Base-by-base conservation (phyloP, 2,329 filamentous ascomycete species). In the Hypoxylon sp. region DNA sequence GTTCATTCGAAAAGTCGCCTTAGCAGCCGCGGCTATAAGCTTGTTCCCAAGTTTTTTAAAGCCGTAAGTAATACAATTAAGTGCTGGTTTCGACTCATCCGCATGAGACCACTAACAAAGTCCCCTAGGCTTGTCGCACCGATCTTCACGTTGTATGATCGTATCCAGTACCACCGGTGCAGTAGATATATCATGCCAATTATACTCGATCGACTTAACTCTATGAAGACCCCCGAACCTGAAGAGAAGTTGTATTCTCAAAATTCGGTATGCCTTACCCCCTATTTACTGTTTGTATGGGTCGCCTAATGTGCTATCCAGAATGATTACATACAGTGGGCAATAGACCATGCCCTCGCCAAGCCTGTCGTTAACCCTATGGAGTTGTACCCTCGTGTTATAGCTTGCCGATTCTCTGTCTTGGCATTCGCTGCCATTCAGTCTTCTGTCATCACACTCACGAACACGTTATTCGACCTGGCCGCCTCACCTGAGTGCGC, bases 311-410 rank as follows among this genome's bases (percentile, higher is more conserved):
- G 8, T 11, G 16, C 29, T 14, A 27, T 12, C 34, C 29, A 75
- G 74, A 76, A 78, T 56, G 79, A 81, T 65, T 81, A 80, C 61
- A 70, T 81, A 9, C 76, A 80, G 68, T 81, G 79, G 79, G 76
- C 75, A 0, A 76, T 81, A 19, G 68, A 74, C 51, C 77, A 81
- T 61, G 78, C 78, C 11, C 63, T 75, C 11, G 62, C 69, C 9
- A 75, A 77, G 57, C 65, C 68, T 4, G 19, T 52, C 8, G 37
- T 67, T 45, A 71, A 78, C 61, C 71, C 72, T 6, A 48, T 56
- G n/a, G 73, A 78, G 47, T 70, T 76, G 16, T 71, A 74, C 3
- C 66, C 75, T 2, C 70, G 73, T 19, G 73, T 80, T 30, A 78
- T 79, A 61, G 67, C 77, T 7, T 70, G 71, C 48, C 75, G 77